phyloP scores from a whole-genome alignment of 73 alveolate genomes.

The Halteria grandinella region DNA sequence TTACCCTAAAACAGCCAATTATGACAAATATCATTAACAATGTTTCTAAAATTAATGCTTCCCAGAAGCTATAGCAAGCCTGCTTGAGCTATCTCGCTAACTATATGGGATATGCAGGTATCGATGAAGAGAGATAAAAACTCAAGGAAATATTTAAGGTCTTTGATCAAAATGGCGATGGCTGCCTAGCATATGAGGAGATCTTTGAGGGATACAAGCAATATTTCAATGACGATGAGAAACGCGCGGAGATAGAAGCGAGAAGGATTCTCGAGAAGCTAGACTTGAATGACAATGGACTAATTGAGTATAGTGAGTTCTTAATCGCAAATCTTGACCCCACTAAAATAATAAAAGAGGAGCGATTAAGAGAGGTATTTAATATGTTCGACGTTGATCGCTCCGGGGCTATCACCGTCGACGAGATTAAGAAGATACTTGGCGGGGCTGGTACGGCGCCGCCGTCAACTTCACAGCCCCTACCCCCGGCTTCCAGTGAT shows the following conservation, averaged over 20 bases:
- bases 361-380: conserved; percentile 51
- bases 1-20: conserved; percentile 16
- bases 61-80: conserved; percentile 63
- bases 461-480: too few relatives aligned
- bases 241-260: conserved; percentile 56
- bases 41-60: conserved; percentile 14
- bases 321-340: conserved; percentile 69
- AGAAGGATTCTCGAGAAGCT: conserved; percentile 48
- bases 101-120: conserved; percentile 36
- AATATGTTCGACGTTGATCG: conserved; percentile 52
- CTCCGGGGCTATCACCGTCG: conserved; percentile 64
- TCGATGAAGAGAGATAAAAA: conserved; percentile 64
- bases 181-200: conserved; percentile 65
- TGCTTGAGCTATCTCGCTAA: conserved; percentile 66
- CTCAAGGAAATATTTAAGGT: conserved; percentile 67
- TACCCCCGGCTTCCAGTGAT: too few relatives aligned
- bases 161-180: conserved; percentile 72
- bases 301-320: conserved; percentile 73
- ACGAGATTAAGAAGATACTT: conserved; percentile 68
- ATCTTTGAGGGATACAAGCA: conserved; percentile 59
- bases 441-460: too few relatives aligned
- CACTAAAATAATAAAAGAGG: conserved; percentile 41
- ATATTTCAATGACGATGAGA: conserved; percentile 22
- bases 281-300: conserved; percentile 76
- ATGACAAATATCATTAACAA: conserved; percentile 26